Evolutionary conservation across 345 rosid genomes (phyloP).

Genomic region (Corymbia maculata): DNA sequence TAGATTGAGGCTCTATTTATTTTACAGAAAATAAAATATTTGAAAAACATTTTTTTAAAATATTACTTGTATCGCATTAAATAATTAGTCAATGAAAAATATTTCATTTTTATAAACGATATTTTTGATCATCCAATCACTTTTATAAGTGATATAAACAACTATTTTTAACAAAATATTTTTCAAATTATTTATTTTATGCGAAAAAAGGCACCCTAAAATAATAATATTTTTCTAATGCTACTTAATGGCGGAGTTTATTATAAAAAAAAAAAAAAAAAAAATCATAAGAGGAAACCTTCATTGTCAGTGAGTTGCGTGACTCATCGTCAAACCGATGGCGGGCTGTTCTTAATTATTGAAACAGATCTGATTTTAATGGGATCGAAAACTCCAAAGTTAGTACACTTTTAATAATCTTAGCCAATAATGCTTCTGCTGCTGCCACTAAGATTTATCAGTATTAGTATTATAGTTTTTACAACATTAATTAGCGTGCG

Average conservation of each 20-base stretch:
- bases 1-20: neutral
- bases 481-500: neutral
- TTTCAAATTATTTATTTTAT: neutral
- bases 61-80: neutral
- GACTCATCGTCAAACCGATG: neutral
- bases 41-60: neutral
- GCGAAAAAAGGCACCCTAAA: neutral
- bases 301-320: neutral
- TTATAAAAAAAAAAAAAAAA: neutral
- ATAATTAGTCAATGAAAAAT: neutral
- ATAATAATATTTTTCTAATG: neutral
- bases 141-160: neutral
- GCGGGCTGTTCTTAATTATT: neutral
- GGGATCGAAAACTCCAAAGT: neutral
- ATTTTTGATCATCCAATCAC: neutral
- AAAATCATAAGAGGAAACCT: neutral
- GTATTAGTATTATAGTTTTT: neutral
- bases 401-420: neutral
- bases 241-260: accelerated
- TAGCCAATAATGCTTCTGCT: neutral
- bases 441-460: neutral
- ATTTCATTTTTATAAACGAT: neutral
- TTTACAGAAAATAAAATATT: neutral
- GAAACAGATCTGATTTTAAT: neutral
- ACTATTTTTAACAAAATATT: neutral